These are phyloP conservation scores for Maudiozyma humilis DNA, from an alignment of 1,139 yeast genomes.

Conservation along the genomic window DNA sequence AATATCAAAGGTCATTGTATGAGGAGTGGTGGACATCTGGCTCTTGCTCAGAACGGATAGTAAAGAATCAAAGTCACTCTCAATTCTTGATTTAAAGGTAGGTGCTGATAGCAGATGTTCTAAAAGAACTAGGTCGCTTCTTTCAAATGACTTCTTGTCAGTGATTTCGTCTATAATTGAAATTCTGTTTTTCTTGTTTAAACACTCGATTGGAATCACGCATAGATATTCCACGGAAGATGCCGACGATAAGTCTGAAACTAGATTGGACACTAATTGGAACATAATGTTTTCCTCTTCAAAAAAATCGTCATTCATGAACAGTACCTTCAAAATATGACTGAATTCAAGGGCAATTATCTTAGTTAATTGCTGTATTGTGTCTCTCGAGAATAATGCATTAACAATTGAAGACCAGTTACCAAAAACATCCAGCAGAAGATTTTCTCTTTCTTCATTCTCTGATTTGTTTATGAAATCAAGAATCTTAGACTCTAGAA, in stretches of 20 bases:
- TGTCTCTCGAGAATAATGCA: slow-evolving; percentile 26
- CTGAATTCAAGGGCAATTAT: slow-evolving; percentile 12
- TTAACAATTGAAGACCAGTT: slow-evolving; percentile 54
- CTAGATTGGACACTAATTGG: slow-evolving; percentile 19
- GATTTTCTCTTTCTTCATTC: slow-evolving; percentile 7
- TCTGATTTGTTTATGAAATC: slow-evolving; percentile 17
- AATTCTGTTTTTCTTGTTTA: slow-evolving; percentile 37
- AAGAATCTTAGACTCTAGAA: slow-evolving; percentile 29
- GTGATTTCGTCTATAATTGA: slow-evolving; percentile 34
- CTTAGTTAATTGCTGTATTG: slow-evolving; percentile 13
- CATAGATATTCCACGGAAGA: slow-evolving; percentile 8
- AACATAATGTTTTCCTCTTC: slow-evolving; percentile 40
- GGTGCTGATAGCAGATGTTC: slow-evolving; percentile 40
- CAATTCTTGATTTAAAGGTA: slow-evolving; percentile 45
- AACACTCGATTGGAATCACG: slow-evolving; percentile 45
- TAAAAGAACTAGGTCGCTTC: slow-evolving; percentile 18
- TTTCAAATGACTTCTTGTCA: slow-evolving; percentile 7
- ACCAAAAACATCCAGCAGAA: slow-evolving; percentile 32
- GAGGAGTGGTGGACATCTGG: background rate
- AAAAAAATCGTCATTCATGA: slow-evolving; percentile 28
- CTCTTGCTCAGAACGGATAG: slow-evolving; percentile 13
- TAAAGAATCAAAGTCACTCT: slow-evolving; percentile 34
- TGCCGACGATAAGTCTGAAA: slow-evolving; percentile 8
- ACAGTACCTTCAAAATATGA: slow-evolving; percentile 15
- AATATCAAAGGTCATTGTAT: slow-evolving; percentile 8